Percentiles rank a stretch among this genome's conserved stretches.
These are phyloP conservation scores for Sordaria brevicollis DNA, from an alignment of 495 filamentous ascomycete species.

Conservation along the genomic window DNA sequence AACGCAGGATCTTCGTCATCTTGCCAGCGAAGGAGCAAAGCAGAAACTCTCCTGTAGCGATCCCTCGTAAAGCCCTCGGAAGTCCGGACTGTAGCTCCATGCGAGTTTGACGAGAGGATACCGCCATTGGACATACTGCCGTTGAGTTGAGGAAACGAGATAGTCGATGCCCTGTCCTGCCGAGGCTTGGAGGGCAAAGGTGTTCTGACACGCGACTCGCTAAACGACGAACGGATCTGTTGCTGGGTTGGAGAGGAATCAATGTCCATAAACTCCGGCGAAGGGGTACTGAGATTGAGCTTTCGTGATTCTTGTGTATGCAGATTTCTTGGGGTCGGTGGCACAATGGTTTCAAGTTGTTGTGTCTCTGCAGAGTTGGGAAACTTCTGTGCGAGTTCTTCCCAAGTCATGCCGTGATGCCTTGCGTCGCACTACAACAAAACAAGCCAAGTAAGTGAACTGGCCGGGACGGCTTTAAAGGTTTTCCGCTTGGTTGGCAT, in stretches of 20 bases:
- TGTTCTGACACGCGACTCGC: conserved; percentile 35
- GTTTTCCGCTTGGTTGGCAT: neutral
- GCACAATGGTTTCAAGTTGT: conserved; percentile 15
- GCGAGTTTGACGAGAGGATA: neutral
- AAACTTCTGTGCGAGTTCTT: conserved; percentile 36
- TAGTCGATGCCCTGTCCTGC: conserved; percentile 25
- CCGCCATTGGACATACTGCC: neutral
- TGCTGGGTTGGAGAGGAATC: conserved; percentile 19
- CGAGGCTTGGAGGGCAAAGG: conserved; percentile 37
- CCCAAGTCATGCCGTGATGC: conserved; percentile 42
- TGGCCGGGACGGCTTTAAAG: neutral
- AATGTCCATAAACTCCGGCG: conserved; percentile 15
- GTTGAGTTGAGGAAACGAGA: neutral
- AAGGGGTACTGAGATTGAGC: neutral
- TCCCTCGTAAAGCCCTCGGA: neutral
- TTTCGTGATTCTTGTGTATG: conserved; percentile 23
- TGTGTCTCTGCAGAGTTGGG: conserved; percentile 27
- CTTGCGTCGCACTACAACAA: conserved; percentile 36
- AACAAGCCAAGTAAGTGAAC: conserved; percentile 2
- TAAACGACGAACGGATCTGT: conserved; percentile 22
- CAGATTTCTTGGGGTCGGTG: conserved; percentile 5
- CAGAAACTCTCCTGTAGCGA: conserved; percentile 33
- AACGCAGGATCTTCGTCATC: conserved; percentile 30
- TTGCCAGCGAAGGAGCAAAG: conserved; percentile 37
- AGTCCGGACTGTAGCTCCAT: neutral